Evolutionary conservation across 768 basidiomycete genomes (phyloP), one percentile per base, ranked within the genome.

Genomic region (Scleroderma bovista): DNA sequence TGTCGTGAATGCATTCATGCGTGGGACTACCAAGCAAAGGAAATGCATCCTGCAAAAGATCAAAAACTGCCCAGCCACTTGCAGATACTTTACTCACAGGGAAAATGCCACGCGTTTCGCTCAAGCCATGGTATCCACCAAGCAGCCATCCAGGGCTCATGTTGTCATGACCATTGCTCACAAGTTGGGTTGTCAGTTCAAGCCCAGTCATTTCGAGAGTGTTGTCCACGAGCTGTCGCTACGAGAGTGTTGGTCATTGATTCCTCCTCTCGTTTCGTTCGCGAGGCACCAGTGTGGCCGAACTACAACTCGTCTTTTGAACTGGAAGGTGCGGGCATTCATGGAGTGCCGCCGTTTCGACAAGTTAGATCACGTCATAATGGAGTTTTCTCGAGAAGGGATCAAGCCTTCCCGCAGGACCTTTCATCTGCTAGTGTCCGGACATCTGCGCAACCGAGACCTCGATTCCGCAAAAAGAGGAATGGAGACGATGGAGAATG

Each of bases 391-490:
- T 44, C 58, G 60, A 23, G 67, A 73, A 44, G 60, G 69, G 1
- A 54, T 84, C 26, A 54, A 57, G 11, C 85, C 85, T 16, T 76
- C 72, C 41, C 74, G 78, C 36, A 73, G 79, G 56, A 88, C 88
- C 3, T 90, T 76, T 61, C 84, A 88, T 57, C 71, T 85, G 15
- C 72, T 89, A 34, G 67, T 90, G 12, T 74, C 79, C 11, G 84
- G 81, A 26, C 76, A 83, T 61, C 70, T 91, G 49, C 83, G 78
- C 59, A 89, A 90, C 61, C 71, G 75, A 64, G 75, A 88, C 61
- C 63, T 90, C 40, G 57, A 63, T 49, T 72, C 73, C 36, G 84
- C 84, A 43, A 78, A 75, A 63, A 62, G 65, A 24, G 73, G 66
- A 55, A 65, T 90, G n/a, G 67, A 65, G 11, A 52, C 54, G 19